A percentile compares a stretch with the other conserved stretches of the same genome.
Evolutionary conservation across 352 stramenopile genomes (phyloP).

Genomic region (Phytophthora parvispora): DNA sequence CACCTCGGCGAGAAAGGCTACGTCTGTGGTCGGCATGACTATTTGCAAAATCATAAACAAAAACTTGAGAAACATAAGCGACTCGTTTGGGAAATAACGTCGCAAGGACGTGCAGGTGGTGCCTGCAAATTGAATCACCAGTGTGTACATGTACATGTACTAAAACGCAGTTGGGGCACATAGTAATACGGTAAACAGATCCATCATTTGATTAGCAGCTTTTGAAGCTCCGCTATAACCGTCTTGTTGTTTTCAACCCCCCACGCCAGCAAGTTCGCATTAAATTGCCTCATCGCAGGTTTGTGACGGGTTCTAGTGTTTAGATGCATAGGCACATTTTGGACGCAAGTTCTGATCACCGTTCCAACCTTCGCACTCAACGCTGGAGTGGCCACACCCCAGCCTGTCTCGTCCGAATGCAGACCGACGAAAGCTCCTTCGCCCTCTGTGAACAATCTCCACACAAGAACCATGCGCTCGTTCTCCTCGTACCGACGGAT

Average conservation of each 20-base stretch:
- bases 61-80: too few species aligned
- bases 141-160: too few species aligned
- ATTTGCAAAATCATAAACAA: too few species aligned
- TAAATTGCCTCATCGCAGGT: conserved; percentile 10
- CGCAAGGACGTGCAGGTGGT: too few species aligned
- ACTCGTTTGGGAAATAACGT: too few species aligned
- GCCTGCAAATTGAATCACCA: too few species aligned
- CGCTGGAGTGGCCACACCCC: conserved; percentile 13
- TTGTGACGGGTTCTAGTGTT: neutral
- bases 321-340: conserved; percentile 20
- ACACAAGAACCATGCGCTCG: conserved; percentile 10
- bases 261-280: conserved; percentile 2
- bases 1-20: conserved; percentile 4
- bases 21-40: neutral
- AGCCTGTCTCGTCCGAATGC: conserved; percentile 27
- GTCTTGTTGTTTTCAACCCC: conserved; percentile 17
- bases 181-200: too few species aligned
- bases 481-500: conserved; percentile 11
- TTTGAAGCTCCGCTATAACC: conserved; percentile 8
- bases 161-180: too few species aligned
- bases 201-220: neutral
- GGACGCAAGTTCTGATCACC: conserved; percentile 16
- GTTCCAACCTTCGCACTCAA: neutral
- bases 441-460: conserved; percentile 19
- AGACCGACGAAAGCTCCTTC: conserved; percentile 22